Evolutionary conservation across 2,329 filamentous ascomycete species (phyloP).

Genomic region (Aspergillus sp.): DNA sequence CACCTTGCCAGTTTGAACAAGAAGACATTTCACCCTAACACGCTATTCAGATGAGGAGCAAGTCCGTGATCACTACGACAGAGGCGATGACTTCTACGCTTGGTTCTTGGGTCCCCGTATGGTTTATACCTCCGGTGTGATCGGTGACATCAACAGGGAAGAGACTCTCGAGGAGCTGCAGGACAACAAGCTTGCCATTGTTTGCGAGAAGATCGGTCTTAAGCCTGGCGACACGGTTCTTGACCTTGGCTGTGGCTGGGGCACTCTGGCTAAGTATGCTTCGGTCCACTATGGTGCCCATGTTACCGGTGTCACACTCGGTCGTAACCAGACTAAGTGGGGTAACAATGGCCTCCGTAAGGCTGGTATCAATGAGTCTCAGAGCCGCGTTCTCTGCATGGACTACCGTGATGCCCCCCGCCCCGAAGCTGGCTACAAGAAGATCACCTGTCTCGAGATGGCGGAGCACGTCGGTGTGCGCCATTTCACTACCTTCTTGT

Average conservation of each 20-base stretch:
- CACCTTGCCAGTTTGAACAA: no score
- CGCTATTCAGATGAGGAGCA: conserved; percentile 79
- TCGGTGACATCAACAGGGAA: conserved; percentile 77
- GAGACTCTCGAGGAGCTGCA: conserved; percentile 91
- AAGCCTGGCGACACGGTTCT: conserved; percentile 74
- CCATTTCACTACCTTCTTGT: conserved; percentile 71
- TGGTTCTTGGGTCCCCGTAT: conserved; percentile 98
- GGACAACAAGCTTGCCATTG: conserved; percentile 91
- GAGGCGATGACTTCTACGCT: conserved; percentile 94
- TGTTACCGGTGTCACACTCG: conserved; percentile 84
- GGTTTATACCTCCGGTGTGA: conserved; percentile 96
- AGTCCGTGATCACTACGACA: conserved; percentile 94
- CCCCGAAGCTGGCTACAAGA: conserved; percentile 71
- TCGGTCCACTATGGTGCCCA: conserved; percentile 82
- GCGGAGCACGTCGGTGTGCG: conserved; percentile 96
- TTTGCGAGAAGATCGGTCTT: conserved; percentile 90
- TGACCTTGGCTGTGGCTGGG: conserved; percentile 97
- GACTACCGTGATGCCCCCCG: conserved; percentile 93
- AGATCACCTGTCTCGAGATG: conserved; percentile 98
- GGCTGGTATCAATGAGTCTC: conserved; percentile 71
- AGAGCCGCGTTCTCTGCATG: conserved; percentile 88
- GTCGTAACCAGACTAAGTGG: conserved; percentile 93
- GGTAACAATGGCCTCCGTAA: conserved; percentile 83
- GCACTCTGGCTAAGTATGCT: conserved; percentile 87
- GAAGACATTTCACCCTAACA: conserved; percentile 17